Percentiles rank a stretch among this genome's conserved stretches.
Conservation (phyloP, 1,284 basidiomycete genomes). For the Phlebopus sp. region DNA sequence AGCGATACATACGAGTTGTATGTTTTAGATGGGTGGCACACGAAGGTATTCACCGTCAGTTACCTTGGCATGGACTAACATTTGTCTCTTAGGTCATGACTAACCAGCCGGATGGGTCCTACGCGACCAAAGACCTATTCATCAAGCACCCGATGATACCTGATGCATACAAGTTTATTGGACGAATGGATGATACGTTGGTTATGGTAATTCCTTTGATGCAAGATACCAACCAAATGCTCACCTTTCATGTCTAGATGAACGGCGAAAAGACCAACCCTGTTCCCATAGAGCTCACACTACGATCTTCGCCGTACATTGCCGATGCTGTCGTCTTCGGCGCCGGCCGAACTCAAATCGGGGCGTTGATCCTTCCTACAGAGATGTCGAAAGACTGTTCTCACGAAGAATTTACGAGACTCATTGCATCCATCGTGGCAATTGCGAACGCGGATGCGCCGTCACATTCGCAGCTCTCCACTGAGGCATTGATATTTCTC, state of each 20-base stretch:
- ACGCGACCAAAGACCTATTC: constrained; percentile 60
- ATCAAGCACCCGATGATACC: constrained; percentile 42
- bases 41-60: constrained; percentile 35
- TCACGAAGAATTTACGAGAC: constrained; percentile 37
- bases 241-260: constrained; percentile 14
- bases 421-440: constrained; percentile 47
- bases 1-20: constrained; percentile 50
- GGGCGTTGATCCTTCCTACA: constrained; percentile 55
- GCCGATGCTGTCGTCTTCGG: constrained; percentile 59
- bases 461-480: constrained; percentile 48
- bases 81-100: constrained; percentile 33
- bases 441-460: constrained; percentile 51
- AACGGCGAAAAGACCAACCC: constrained; percentile 61
- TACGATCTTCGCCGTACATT: constrained; percentile 43
- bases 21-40: constrained; percentile 54
- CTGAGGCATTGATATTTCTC: constrained; percentile 51
- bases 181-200: constrained; percentile 59
- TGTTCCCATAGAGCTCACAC: constrained; percentile 42
- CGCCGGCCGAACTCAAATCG: constrained; percentile 48
- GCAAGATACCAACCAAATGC: no score
- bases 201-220: constrained; percentile 31
- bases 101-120: constrained; percentile 57
- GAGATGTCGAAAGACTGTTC: constrained; percentile 40
- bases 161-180: constrained; percentile 52
- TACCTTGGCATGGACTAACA: not conserved